Evolutionary conservation across 306 rosid genomes (phyloP), one percentile per base, ranked within the genome.

Genomic region (Prinsepia uniflora): DNA sequence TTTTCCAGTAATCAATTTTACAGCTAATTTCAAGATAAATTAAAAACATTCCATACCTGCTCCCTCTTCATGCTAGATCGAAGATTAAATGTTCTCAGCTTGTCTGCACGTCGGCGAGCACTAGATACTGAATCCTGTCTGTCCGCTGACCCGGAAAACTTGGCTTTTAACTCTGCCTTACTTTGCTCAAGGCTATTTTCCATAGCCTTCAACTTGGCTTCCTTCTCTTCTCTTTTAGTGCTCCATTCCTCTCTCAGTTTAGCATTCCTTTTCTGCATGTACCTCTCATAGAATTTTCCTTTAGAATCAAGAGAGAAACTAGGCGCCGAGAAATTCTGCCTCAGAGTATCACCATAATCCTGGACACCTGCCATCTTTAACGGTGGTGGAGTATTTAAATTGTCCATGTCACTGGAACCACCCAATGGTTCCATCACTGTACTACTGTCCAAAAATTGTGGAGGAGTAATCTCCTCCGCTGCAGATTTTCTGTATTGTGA

Each of bases 191-290:
- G 96, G 82, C 85, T 95, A 74, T 89, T 97, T 72, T 91, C 89
- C 96, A 95, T 84, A 65, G 96, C 92, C 88, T 82, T 89, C 89
- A 95, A 81, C 91, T 89, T 89, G 65, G 96, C 99, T 85, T 91
- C 97, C 79, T 89, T 95, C 86, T 86, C 96, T 67, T 84, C 87
- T 81, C 96, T 78, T n/a, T 86, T 91, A 63, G 85, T 80, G 71
- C 81, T 82, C 97, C 97, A 95, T 63, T 91, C 97, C 71, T 91
- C 93, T 76, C 81, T 86, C 75, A 95, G 83, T 78, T 91, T 95
- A 73, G 97, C 93, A 71, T 95, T 88, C 84, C 99, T 91, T 84
- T 91, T 95, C 78, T 87, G 92, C 96, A 86, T 86, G 70, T 95
- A 95, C 78, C 68, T 91, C 52, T 85, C 95, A 72, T 95, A 95